phyloP scores from a whole-genome alignment of 768 basidiomycete genomes.

The Panaeolus cyanescens region DNA sequence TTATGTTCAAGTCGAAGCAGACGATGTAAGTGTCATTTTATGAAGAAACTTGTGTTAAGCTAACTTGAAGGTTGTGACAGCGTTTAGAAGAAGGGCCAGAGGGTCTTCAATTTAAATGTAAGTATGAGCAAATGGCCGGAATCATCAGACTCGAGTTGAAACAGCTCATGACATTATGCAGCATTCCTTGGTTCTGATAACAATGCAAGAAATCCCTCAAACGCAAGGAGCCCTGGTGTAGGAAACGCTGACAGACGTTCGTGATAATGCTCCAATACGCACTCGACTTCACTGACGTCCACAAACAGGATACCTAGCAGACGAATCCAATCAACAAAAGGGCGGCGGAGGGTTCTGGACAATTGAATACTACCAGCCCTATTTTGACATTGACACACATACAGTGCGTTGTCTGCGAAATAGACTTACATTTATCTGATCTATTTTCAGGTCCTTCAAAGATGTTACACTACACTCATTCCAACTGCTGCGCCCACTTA shows the following conservation, averaged over 20 bases:
- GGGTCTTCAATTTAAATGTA: conserved; percentile 75
- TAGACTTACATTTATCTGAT: neutral
- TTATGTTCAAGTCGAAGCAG: conserved; percentile 71
- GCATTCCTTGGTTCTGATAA: conserved; percentile 59
- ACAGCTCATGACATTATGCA: conserved; percentile 21
- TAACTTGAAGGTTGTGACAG: conserved; percentile 26
- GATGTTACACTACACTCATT: conserved; percentile 79
- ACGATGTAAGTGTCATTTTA: conserved; percentile 52
- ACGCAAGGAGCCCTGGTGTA: conserved; percentile 35
- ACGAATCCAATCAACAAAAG: conserved; percentile 47
- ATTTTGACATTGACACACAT: conserved; percentile 87
- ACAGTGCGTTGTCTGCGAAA: conserved; percentile 40
- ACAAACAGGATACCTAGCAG: conserved; percentile 62
- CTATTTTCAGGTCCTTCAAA: conserved; percentile 56
- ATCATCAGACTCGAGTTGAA: neutral
- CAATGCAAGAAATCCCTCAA: conserved; percentile 24
- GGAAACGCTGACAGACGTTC: conserved; percentile 57
- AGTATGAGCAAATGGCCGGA: conserved; percentile 11
- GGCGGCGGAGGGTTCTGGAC: conserved; percentile 69
- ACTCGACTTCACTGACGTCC: neutral
- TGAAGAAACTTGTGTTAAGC: neutral
- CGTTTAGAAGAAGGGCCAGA: conserved; percentile 68
- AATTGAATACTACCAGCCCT: conserved; percentile 83
- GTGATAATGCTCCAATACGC: conserved; percentile 9
- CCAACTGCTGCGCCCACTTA: conserved; percentile 64